Evolutionary conservation across 108 stramenopile species (phyloP).

Genomic region (Pinguiococcus pyrenoidosus): DNA sequence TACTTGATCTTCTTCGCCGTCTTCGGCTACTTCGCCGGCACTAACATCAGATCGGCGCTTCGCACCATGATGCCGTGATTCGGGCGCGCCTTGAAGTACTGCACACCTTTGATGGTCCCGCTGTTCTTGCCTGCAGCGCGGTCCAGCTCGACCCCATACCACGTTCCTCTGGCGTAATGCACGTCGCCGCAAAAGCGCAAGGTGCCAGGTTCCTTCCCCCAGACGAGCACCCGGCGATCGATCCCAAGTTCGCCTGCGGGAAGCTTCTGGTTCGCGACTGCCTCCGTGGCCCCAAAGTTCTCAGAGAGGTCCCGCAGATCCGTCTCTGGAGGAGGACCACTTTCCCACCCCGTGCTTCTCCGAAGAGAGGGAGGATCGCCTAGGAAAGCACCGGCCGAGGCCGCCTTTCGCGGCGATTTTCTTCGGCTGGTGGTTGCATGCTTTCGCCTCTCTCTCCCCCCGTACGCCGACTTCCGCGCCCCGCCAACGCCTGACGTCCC

Average conservation of each 20-base stretch:
- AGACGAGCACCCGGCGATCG: slow-evolving; percentile 2
- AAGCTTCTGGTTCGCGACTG: neutral
- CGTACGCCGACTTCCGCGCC: too few species aligned
- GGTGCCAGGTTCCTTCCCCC: neutral
- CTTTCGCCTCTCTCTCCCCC: too few species aligned
- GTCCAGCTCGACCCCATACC: slow-evolving; percentile 33
- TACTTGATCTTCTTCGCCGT: neutral
- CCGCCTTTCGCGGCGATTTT: neutral
- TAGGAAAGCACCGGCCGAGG: neutral
- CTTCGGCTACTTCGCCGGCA: neutral
- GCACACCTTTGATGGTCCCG: slow-evolving; percentile 19
- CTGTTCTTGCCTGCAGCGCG: slow-evolving; percentile 25
- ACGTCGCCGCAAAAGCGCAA: slow-evolving; percentile 18
- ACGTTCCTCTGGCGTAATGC: slow-evolving; percentile 25
- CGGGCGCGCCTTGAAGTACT: slow-evolving; percentile 17
- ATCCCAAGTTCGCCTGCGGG: too few species aligned
- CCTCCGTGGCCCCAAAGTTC: neutral
- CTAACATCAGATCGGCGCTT: neutral
- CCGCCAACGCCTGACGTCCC: too few species aligned
- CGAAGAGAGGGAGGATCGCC: neutral
- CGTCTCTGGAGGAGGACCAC: neutral
- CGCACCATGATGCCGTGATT: slow-evolving; percentile 23
- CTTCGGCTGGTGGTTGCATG: too few species aligned
- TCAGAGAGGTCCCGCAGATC: neutral
- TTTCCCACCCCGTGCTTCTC: neutral